phyloP scores from a whole-genome alignment of 352 stramenopile species.

The Globisporangium barbulae region DNA sequence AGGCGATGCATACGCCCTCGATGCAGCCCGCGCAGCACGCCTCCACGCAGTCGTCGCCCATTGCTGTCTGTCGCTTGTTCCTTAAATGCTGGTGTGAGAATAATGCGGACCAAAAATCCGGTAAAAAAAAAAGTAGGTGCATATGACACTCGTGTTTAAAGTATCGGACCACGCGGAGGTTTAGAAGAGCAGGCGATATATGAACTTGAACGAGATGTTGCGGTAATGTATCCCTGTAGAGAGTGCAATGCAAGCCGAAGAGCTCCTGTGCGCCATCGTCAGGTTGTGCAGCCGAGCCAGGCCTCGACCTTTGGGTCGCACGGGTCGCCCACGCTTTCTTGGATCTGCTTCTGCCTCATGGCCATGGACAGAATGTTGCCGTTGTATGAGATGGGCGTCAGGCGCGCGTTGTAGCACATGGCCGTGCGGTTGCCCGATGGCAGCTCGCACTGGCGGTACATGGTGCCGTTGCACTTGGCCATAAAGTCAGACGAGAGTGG shows the following conservation, averaged over 20 bases:
- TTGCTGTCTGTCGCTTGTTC: not conserved
- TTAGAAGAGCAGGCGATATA: too few species aligned
- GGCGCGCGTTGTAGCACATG: conserved; percentile 7
- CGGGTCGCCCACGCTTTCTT: not conserved
- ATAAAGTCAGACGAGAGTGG: not conserved
- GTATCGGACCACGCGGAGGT: too few species aligned
- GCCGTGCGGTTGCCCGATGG: not conserved
- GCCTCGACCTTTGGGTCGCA: conserved; percentile 3
- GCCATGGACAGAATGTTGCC: not conserved
- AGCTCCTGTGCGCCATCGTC: too few species aligned
- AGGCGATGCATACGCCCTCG: conserved; percentile 15
- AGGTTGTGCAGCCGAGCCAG: not conserved
- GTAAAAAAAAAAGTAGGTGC: too few species aligned
- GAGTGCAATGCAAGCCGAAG: too few species aligned
- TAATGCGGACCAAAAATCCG: too few species aligned
- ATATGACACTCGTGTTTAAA: too few species aligned
- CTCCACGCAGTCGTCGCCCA: conserved; percentile 10
- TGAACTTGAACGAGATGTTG: too few species aligned
- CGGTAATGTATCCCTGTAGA: too few species aligned
- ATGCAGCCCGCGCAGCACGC: conserved; percentile 11
- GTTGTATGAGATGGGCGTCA: conserved; percentile 3
- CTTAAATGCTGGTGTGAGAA: not conserved
- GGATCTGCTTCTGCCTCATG: conserved; percentile 6
- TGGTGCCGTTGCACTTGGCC: not conserved
- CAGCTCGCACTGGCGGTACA: too few species aligned